Base-by-base conservation (phyloP, 192 early-diverging fungal genomes). In the Chytriomyces sp. region DNA sequence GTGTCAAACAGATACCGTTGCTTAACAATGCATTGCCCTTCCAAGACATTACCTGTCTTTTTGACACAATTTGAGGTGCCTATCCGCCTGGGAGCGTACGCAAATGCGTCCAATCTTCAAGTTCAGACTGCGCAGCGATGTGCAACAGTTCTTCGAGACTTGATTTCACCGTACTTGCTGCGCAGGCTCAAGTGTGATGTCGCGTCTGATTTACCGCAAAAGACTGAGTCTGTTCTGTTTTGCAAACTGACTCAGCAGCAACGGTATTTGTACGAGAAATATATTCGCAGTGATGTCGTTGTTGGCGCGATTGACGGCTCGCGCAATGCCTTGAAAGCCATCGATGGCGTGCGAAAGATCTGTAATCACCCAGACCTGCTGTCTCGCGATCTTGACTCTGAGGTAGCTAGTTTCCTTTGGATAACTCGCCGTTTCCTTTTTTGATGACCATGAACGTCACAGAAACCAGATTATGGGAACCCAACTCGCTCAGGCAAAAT, bases 361-460 rank as follows among this genome's bases (percentile, higher is more conserved):
- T 99, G 97, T 79, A 98, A 99, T 78, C 97, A 99, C 71, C 95
- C 95, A 0, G 96, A 98, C 78, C 81, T 95, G 16, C 48, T 92
- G 18, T 80, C 86, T 50, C 47, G 57, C 10, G 57, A 60, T 67
- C 45, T 63, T 82, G 13, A 50, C 13, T 24, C n/a, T 43, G 61
- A 72, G 72, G 24, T 69, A 26, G 7, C 24, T 23, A 49, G 71
- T 62, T 45, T 68, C 13, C 9, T 24, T 45, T 71, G 45, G 43
- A 7, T 24, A 49, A 1, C 1, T 24, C 26, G 18, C 24, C 47
- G 7, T n/a, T 11, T 45, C 24, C 50, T 0, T 60, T 18, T 18
- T 45, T 81, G 9, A 43, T 44, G 43, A 43, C n/a, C n/a, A 7
- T 76, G 9, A 65, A 75, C n/a, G 35, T 26, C 18, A 35, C 50